Evolutionary conservation across 2,329 filamentous ascomycete genomes (phyloP).

Genomic region (Xylaria sp.): DNA sequence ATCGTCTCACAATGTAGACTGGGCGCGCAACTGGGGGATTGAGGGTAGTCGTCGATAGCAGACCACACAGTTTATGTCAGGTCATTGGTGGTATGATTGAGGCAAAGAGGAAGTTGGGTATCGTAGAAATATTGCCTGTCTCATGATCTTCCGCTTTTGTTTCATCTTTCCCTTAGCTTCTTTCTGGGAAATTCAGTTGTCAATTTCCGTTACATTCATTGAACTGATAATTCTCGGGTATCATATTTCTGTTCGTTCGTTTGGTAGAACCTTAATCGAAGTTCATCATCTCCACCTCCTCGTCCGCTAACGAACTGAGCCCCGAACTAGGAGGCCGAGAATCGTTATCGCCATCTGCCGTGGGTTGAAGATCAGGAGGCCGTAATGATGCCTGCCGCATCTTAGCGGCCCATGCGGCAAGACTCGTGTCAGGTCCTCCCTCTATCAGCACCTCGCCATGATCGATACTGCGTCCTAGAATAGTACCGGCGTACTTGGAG

Average conservation of each 20-base stretch:
- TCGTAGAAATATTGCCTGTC: conserved; percentile 7
- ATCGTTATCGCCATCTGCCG: conserved; percentile 45
- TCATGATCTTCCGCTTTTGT: background rate
- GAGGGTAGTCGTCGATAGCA: background rate
- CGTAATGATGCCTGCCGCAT: conserved; percentile 49
- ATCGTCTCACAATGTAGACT: background rate
- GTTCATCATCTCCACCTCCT: conserved; percentile 54
- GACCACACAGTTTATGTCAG: background rate
- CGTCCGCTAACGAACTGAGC: conserved; percentile 66
- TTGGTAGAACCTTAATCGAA: conserved; percentile 30
- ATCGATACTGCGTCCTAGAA: conserved; percentile 79
- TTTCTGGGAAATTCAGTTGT: background rate
- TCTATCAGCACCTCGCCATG: conserved; percentile 79
- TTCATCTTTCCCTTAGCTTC: background rate
- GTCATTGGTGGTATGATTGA: background rate
- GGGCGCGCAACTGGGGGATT: background rate
- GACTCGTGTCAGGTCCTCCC: conserved; percentile 74
- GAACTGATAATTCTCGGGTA: background rate
- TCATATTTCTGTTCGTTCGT: background rate
- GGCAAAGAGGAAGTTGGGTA: conserved; percentile 15
- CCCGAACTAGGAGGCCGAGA: conserved; percentile 64
- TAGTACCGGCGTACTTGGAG: conserved; percentile 83
- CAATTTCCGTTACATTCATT: background rate
- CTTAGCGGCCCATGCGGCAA: conserved; percentile 71
- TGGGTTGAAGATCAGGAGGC: conserved; percentile 41